These are phyloP conservation scores for Heterococcus sp. DNA, from an alignment of 108 stramenopile genomes.

Conservation along the genomic window DNA sequence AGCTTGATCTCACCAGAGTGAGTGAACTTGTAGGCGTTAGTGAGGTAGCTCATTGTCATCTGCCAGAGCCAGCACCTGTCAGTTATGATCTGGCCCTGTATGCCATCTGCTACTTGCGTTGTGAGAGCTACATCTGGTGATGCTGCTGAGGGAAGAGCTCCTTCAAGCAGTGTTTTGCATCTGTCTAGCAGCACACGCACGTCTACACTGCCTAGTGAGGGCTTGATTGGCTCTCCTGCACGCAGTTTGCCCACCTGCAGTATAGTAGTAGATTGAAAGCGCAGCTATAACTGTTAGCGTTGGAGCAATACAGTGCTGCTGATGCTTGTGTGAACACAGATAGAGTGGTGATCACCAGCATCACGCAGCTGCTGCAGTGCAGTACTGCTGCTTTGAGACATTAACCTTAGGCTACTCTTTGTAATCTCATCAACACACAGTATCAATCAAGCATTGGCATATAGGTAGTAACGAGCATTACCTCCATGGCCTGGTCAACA, in stretches of 20 bases:
- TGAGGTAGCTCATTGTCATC: slow-evolving; percentile 66
- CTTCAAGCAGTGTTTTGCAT: neutral
- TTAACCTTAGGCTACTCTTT: no score
- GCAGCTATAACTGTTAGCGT: no score
- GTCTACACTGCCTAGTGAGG: neutral
- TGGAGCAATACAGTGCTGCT: no score
- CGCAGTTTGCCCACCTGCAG: neutral
- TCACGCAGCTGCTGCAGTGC: no score
- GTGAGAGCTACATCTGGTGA: slow-evolving; percentile 63
- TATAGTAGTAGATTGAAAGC: no score
- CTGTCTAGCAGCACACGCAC: neutral
- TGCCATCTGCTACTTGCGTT: slow-evolving; percentile 16
- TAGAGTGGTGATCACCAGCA: no score
- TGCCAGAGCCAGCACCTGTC: slow-evolving; percentile 70
- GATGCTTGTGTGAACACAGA: no score
- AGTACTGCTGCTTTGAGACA: no score
- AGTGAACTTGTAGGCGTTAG: slow-evolving; percentile 69
- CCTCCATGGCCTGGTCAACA: neutral
- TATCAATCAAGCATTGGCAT: no score
- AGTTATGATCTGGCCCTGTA: slow-evolving; percentile 17
- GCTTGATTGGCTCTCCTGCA: neutral
- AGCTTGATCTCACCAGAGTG: slow-evolving; percentile 50
- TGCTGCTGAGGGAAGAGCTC: neutral
- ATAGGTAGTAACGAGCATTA: no score
- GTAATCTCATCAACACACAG: no score